Evolutionary conservation across 495 filamentous ascomycete genomes (phyloP).

Genomic region (Aspergillus sparsus): DNA sequence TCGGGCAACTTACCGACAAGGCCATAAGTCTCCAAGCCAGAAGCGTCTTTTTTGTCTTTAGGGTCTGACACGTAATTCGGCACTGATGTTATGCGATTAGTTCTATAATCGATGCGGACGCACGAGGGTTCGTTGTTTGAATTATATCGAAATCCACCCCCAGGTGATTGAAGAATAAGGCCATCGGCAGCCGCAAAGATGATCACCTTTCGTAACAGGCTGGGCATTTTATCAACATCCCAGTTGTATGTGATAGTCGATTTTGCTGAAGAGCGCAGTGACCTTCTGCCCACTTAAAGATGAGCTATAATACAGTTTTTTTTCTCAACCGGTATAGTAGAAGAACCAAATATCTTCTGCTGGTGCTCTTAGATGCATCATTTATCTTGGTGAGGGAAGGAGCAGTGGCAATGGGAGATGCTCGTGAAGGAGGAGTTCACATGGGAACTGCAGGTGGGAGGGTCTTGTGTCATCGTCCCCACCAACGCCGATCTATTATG

Average conservation of each 20-base stretch:
- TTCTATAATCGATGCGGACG: slow-evolving; percentile 74
- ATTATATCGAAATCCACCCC: slow-evolving; percentile 47
- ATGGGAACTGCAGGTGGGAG: slow-evolving; percentile 7
- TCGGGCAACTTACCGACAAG: slow-evolving; percentile 67
- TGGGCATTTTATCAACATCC: slow-evolving; percentile 58
- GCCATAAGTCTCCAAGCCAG: slow-evolving; percentile 73
- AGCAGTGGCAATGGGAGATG: neutral
- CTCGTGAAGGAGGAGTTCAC: slow-evolving; percentile 4
- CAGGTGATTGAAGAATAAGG: slow-evolving; percentile 74
- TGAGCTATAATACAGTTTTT: neutral
- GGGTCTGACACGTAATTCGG: slow-evolving; percentile 39
- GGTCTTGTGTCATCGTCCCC: slow-evolving; percentile 19
- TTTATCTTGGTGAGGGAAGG: neutral
- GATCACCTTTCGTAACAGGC: slow-evolving; percentile 73
- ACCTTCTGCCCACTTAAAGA: neutral
- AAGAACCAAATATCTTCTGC: slow-evolving; percentile 1
- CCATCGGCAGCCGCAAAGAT: slow-evolving; percentile 86
- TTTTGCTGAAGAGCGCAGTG: slow-evolving; percentile 18
- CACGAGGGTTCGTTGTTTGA: slow-evolving; percentile 44
- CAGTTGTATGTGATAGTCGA: slow-evolving; percentile 4
- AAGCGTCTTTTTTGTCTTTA: slow-evolving; percentile 33
- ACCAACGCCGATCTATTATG: slow-evolving; percentile 10
- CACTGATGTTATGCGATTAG: slow-evolving; percentile 54
- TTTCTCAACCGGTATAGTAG: slow-evolving; percentile 8
- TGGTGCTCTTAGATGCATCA: neutral